These are phyloP conservation scores for Leccinum rimulosum DNA, from an alignment of 768 basidiomycete species.

Conservation along the genomic window DNA sequence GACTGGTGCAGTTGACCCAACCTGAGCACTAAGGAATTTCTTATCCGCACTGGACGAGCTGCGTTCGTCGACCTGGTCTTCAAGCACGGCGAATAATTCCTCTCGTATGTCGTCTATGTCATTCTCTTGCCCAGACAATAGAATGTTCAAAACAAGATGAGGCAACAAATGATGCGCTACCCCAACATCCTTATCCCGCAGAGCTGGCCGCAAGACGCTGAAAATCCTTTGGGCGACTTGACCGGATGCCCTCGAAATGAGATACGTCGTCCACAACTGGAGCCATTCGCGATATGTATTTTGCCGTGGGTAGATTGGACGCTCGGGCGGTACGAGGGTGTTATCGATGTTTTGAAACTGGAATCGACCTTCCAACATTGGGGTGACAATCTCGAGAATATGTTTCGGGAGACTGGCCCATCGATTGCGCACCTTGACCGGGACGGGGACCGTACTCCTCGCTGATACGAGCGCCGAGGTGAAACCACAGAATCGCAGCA, in stretches of 20 bases:
- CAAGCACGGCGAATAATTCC: constrained; percentile 79
- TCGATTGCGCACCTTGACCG: constrained; percentile 64
- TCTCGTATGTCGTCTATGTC: constrained; percentile 62
- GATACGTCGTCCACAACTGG: constrained; percentile 80
- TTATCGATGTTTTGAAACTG: constrained; percentile 54
- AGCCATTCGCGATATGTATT: constrained; percentile 96
- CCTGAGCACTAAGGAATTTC: constrained; percentile 91
- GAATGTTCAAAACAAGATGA: constrained; percentile 83
- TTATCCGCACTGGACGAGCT: constrained; percentile 70
- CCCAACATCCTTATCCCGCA: constrained; percentile 87
- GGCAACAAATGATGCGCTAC: constrained; percentile 92
- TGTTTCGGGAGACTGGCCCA: constrained; percentile 83
- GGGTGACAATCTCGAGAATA: constrained; percentile 81
- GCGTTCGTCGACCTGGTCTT: constrained; percentile 75
- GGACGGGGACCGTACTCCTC: constrained; percentile 46
- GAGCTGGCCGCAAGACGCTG: constrained; percentile 68
- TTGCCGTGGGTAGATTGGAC: constrained; percentile 77
- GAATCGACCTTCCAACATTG: constrained; percentile 73
- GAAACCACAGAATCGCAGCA: constrained; percentile 85
- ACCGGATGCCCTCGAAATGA: constrained; percentile 67
- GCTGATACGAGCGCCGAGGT: constrained; percentile 66
- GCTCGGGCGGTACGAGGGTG: constrained; percentile 38
- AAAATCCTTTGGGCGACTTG: constrained; percentile 67
- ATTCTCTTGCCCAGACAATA: constrained; percentile 68
- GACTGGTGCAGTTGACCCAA: constrained; percentile 30